A percentile compares a stretch with the other conserved stretches of the same genome.
Conservation (phyloP, 1,139 yeast genomes). For the Pichia sp. region DNA sequence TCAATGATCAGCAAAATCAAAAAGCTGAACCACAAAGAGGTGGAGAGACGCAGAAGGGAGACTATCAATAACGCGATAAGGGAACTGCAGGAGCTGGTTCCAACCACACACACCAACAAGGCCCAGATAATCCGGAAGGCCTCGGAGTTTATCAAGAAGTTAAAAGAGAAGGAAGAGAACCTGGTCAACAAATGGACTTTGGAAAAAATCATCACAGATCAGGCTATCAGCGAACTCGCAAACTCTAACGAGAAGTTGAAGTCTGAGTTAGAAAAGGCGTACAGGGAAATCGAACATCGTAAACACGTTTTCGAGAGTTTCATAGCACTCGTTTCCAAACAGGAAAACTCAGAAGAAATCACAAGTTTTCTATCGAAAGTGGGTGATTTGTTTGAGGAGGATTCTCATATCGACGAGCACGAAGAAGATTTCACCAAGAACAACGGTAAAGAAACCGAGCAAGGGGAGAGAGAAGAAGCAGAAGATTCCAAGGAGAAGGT, state of each 20-base stretch:
- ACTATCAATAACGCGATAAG: constrained; percentile 85
- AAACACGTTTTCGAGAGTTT: constrained; percentile 41
- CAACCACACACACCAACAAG: constrained; percentile 87
- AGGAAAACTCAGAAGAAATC: constrained; percentile 10
- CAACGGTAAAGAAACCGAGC: not conserved
- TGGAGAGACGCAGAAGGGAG: constrained; percentile 93
- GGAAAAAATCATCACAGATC: constrained; percentile 87
- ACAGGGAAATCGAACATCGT: constrained; percentile 84
- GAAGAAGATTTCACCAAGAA: constrained; percentile 8
- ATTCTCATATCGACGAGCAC: constrained; percentile 17
- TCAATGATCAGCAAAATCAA: constrained; percentile 88
- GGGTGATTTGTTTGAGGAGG: constrained; percentile 18
- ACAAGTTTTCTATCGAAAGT: not conserved
- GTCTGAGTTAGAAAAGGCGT: constrained; percentile 81
- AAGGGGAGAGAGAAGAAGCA: not conserved
- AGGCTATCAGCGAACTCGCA: constrained; percentile 76
- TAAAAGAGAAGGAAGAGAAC: constrained; percentile 82
- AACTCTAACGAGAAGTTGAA: constrained; percentile 76
- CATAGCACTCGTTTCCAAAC: constrained; percentile 9
- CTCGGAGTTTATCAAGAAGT: constrained; percentile 80
- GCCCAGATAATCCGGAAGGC: constrained; percentile 85
- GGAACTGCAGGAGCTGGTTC: constrained; percentile 75
- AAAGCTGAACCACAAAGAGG: constrained; percentile 93
- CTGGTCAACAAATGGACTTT: constrained; percentile 92
- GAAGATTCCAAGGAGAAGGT: not conserved